Evolutionary conservation across 805 yeast genomes (phyloP).

Genomic region (Teunomyces panamensis): DNA sequence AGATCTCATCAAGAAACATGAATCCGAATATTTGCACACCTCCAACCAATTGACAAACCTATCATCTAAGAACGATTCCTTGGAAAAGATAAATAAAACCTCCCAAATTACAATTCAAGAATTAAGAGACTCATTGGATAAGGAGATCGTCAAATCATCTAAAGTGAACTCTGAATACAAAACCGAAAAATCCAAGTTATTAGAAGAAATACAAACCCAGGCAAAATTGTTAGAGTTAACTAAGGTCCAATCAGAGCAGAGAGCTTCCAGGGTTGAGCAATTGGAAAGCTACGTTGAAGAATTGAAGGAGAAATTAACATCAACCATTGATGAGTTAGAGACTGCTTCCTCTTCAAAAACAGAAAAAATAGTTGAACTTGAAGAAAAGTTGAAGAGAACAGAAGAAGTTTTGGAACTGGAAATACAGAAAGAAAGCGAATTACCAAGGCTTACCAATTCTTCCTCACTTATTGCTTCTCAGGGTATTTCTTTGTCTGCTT

Average conservation of each 20-base stretch:
- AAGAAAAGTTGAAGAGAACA: conserved; percentile 36
- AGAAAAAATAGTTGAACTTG: conserved; percentile 37
- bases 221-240: conserved; percentile 58
- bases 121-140: conserved; percentile 41
- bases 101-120: conserved; percentile 45
- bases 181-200: conserved; percentile 47
- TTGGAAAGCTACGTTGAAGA: conserved; percentile 49
- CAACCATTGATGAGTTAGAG: conserved; percentile 32
- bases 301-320: conserved; percentile 36
- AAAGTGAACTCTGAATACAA: conserved; percentile 24
- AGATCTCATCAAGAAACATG: conserved; percentile 37
- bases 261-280: conserved; percentile 49
- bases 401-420: conserved; percentile 42
- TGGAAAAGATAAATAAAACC: conserved; percentile 33
- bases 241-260: conserved; percentile 51
- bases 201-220: conserved; percentile 46
- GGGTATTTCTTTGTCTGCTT: conserved; percentile 62
- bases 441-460: conserved; percentile 51
- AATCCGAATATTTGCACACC: conserved; percentile 30
- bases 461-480: conserved; percentile 48
- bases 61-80: conserved; percentile 21
- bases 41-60: conserved; percentile 29
- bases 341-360: conserved; percentile 29
- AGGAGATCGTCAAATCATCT: conserved; percentile 16
- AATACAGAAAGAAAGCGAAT: conserved; percentile 35